Evolutionary conservation across 495 filamentous ascomycete genomes (phyloP), one percentile per base, ranked within the genome.

Genomic region (Hypoxylon fragiforme): DNA sequence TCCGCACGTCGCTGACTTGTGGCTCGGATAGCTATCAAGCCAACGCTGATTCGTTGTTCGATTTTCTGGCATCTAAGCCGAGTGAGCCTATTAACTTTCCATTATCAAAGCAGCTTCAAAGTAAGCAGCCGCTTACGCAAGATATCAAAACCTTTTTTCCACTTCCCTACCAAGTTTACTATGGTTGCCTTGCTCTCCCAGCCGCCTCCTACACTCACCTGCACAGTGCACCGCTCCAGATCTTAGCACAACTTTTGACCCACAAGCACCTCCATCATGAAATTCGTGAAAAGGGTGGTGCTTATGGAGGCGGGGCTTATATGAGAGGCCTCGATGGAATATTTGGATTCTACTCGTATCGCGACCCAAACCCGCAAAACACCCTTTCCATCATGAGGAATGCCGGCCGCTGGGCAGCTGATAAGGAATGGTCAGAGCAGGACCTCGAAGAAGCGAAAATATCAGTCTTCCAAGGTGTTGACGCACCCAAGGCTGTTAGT

Each of bases 181-280:
- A 97, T 69, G 85, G 92, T 4, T 86, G 84, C 11, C 78, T 90
- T 28, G 85, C 89, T 20, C 71, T 92, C 24, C 85, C 89, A 19
- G 96, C 94, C 2, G 86, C 91, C 1, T 88, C 92, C 2, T 98
- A 97, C 69, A 85, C 83, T 21, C 82, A 91, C 36, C 63, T 82
- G 0, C 79, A 86, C 20, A 81, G 85, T 13, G 89, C 92, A 7
- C 79, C 89, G 1, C 83, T 96, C 11, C 90, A 91, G 54, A 85
- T 97, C 21, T 83, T 98, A 18, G 85, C 92, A 12, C 89, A 96
- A 59, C 86, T 98, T 19, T 79, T 98, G n/a, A 97, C 92, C 0
- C 94, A 97, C 72, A 95, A 95, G 68, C 89, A 97, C 63, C 80
- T 98, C 8, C 94, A 97, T 68, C 95, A 95, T 63, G 95, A 97